Conservation (phyloP, 495 filamentous ascomycete genomes). For the Rhizodiscina lignyota region DNA sequence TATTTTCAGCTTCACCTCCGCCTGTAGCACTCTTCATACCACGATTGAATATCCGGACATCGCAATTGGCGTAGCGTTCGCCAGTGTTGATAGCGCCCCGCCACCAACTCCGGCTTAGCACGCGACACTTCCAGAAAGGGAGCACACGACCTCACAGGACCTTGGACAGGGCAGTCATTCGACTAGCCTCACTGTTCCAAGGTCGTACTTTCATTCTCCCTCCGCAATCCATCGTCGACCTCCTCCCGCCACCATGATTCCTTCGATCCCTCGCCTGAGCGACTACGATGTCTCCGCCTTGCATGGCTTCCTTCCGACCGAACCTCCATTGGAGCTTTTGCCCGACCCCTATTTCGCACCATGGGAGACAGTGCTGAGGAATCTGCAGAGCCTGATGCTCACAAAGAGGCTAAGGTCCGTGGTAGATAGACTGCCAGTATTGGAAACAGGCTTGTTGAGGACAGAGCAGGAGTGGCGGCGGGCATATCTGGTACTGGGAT, state of each 20-base stretch:
- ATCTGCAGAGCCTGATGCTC: slow-evolving; percentile 74
- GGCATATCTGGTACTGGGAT: slow-evolving; percentile 73
- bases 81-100: too few species aligned
- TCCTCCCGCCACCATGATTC: slow-evolving; percentile 43
- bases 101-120: too few species aligned
- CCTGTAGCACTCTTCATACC: too few species aligned
- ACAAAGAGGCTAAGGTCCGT: slow-evolving; percentile 62
- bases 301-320: slow-evolving; percentile 75
- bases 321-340: slow-evolving; percentile 61
- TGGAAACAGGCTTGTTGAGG: slow-evolving; percentile 63
- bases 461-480: slow-evolving; percentile 80
- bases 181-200: too few species aligned
- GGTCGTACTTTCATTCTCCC: too few species aligned
- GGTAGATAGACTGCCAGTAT: slow-evolving; percentile 61
- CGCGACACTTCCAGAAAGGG: too few species aligned
- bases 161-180: too few species aligned
- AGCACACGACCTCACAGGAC: too few species aligned
- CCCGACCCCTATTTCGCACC: slow-evolving; percentile 81
- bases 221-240: background rate
- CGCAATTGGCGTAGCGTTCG: too few species aligned
- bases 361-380: slow-evolving; percentile 73
- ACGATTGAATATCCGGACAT: too few species aligned
- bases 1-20: too few species aligned
- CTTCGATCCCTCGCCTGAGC: slow-evolving; percentile 56
- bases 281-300: slow-evolving; percentile 80